A percentile compares a stretch with the other conserved stretches of the same genome.
Conservation (phyloP, 2,329 filamentous ascomycete species). For the Triangularia verruculosa region DNA sequence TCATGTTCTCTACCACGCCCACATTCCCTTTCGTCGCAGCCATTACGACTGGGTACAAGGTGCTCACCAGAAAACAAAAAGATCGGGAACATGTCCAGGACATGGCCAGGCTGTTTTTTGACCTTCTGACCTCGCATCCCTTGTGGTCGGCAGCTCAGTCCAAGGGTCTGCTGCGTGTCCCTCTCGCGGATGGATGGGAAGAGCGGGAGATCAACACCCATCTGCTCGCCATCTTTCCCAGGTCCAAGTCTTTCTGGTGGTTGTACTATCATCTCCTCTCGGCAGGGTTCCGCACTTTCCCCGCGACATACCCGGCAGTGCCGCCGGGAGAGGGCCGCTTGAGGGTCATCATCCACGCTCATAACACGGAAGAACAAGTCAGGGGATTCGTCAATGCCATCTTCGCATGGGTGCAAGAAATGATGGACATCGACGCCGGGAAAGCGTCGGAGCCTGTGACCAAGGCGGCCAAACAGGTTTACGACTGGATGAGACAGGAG, state of each 20-base stretch:
- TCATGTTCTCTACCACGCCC: constrained; percentile 61
- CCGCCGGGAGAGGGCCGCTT: neutral
- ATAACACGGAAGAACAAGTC: neutral
- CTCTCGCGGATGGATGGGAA: neutral
- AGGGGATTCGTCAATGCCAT: neutral
- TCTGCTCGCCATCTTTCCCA: neutral
- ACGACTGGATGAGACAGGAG: no score
- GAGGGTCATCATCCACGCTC: neutral
- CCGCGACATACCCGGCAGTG: neutral
- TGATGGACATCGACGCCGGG: neutral
- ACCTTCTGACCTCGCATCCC: neutral
- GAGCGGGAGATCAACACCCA: neutral
- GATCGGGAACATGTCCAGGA: neutral
- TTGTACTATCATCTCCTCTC: neutral
- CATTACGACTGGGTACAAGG: neutral
- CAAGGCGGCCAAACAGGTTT: no score
- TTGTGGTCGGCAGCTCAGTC: neutral
- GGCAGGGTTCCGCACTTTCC: neutral
- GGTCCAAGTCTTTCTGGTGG: neutral
- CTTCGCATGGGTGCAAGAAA: neutral
- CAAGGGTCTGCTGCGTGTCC: neutral
- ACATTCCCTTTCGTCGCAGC: constrained; percentile 8
- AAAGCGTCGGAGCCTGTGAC: no score
- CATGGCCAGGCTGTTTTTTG: neutral
- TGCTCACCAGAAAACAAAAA: neutral